phyloP scores from a whole-genome alignment of 129 eudicot species.

The Pseudognaphalium luteoalbum region DNA sequence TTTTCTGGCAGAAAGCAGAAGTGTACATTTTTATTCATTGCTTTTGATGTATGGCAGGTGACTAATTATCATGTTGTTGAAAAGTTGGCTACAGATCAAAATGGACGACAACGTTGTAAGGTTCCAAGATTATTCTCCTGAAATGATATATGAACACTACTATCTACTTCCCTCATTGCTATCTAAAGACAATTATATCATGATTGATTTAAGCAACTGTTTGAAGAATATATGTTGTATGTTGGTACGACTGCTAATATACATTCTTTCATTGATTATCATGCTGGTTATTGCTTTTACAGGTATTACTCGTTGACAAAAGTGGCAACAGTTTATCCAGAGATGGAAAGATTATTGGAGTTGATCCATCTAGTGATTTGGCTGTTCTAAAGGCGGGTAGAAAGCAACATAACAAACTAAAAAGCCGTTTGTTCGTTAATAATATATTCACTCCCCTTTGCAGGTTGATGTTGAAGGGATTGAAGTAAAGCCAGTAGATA shows the following conservation, averaged over 20 bases:
- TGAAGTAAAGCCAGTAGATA: constrained; percentile 64
- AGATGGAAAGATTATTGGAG: constrained; percentile 72
- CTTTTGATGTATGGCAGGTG: constrained; percentile 47
- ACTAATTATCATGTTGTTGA: constrained; percentile 92
- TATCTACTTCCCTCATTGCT: too few relatives aligned
- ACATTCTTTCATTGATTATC: background rate
- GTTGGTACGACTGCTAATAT: background rate
- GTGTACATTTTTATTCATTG: constrained; percentile 3
- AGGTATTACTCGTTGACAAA: constrained; percentile 68
- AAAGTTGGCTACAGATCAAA: constrained; percentile 74
- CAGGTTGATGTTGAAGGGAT: constrained; percentile 71
- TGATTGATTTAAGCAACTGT: background rate
- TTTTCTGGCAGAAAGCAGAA: constrained; percentile 2
- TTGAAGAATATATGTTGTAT: background rate
- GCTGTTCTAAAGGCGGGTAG: constrained; percentile 84
- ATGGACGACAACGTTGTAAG: constrained; percentile 88
- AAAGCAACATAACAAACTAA: background rate
- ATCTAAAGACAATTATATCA: background rate
- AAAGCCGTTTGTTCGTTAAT: background rate
- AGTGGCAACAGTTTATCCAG: constrained; percentile 58
- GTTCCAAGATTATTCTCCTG: constrained; percentile 40
- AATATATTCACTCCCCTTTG: background rate
- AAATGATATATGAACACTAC: background rate
- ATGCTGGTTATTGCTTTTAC: constrained; percentile 5
- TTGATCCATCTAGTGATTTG: constrained; percentile 80